Evolutionary conservation across 768 basidiomycete species (phyloP), one percentile per base, ranked within the genome.

Genomic region (Crucibulum laeve): DNA sequence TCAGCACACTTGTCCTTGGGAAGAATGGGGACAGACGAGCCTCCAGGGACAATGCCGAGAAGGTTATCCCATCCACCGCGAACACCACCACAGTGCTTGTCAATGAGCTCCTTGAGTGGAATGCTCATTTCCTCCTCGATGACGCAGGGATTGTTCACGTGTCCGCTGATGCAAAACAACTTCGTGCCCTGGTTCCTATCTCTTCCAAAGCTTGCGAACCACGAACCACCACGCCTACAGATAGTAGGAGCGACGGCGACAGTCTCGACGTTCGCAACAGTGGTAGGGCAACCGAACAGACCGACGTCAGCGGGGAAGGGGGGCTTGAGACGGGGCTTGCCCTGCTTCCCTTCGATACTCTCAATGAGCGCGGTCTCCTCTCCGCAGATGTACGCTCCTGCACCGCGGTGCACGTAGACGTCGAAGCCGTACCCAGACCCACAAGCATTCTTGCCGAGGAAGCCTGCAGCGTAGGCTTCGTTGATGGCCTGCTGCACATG

Each of bases 71-170:
- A 99, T 6, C 95, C 95, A 43, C 95, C 95, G 25, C 72, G 68
- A 32, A 99, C 82, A 56, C 95, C 95, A 17, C 95, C 95, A 57
- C 93, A 95, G 64, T 99, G 95, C 70, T 92, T 95, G 67, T 97
- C 95, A 41, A 99, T 65, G 42, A 98, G 73, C 38, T 99, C 95
- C 65, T 86, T 84, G 50, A 97, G 64, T 6, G 94, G 92, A 38
- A 98, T 98, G 50, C 88, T 90, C 95, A 98, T 99, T 74, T 98
- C 95, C 65, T 99, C 95, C 70, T 99, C 95, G 19, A 99, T 79
- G 15, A 96, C 92, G 60, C 91, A 95, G 1, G 95, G 95, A 64
- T 95, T 96, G 69, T 97, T 97, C 53, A 98, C 95, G 55, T 98
- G 95, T 0, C 95, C 95, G 38, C 87, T 90, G 55, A 99, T 87